phyloP scores from a whole-genome alignment of 1,139 yeast species.

The Saccharomyces hybrid region DNA sequence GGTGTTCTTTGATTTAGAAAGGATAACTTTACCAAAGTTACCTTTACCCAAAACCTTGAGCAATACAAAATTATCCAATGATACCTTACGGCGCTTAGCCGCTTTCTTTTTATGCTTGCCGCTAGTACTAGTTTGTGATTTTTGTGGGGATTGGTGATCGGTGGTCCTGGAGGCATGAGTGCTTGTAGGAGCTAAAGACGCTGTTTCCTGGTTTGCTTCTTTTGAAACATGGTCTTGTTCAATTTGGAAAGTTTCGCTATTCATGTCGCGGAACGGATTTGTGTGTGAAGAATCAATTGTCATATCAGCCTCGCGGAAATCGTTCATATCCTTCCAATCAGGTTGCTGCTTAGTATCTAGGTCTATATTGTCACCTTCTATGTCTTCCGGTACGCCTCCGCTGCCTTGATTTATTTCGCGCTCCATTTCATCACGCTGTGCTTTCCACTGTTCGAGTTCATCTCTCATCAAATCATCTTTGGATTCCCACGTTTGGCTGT shows the following conservation, averaged over 20 bases:
- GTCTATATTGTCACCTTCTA: background rate
- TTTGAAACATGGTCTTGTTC: constrained; percentile 13
- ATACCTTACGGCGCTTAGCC: constrained; percentile 52
- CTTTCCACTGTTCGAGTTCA: constrained; percentile 7
- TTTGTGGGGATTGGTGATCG: constrained; percentile 2
- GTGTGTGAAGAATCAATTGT: constrained; percentile 9
- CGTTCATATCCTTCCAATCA: background rate
- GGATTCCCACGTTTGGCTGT: background rate
- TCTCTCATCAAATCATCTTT: constrained; percentile 10
- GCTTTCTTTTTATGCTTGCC: constrained; percentile 22
- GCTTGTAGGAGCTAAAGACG: constrained; percentile 4
- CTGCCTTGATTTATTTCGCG: constrained; percentile 13
- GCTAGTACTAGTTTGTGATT: background rate
- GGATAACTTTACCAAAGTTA: constrained; percentile 95
- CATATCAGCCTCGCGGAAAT: background rate
- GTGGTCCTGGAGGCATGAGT: background rate
- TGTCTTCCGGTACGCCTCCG: no score
- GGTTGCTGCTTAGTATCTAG: constrained; percentile 3
- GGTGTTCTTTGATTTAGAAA: constrained; percentile 79
- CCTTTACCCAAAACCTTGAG: constrained; percentile 95
- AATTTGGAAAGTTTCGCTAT: constrained; percentile 15
- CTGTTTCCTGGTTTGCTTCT: constrained; percentile 1
- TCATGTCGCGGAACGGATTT: constrained; percentile 29
- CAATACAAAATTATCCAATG: constrained; percentile 89
- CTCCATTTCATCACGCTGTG: constrained; percentile 16